These are phyloP conservation scores for Trichoderma hamatum DNA, from an alignment of 2,329 filamentous ascomycete species.

Conservation along the genomic window DNA sequence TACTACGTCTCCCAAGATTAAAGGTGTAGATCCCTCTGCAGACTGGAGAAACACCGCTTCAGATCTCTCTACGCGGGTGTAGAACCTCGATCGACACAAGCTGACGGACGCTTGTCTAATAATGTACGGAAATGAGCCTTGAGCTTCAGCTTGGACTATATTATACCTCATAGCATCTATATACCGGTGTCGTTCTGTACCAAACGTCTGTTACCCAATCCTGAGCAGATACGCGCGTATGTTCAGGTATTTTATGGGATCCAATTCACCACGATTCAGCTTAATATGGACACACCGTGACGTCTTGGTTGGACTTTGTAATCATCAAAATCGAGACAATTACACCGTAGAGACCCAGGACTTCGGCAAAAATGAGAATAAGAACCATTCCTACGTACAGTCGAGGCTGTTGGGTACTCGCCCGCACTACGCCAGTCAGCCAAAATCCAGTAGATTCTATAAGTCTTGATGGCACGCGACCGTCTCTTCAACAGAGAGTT, in stretches of 20 bases:
- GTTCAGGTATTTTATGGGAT: too few relatives aligned
- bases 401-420: slow-evolving; percentile 80
- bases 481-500: too few relatives aligned
- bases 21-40: neutral
- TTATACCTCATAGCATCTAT: too few relatives aligned
- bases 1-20: neutral
- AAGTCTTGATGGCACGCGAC: too few relatives aligned
- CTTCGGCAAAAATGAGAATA: slow-evolving; percentile 91
- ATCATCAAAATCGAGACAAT: too few relatives aligned
- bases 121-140: neutral
- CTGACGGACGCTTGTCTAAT: neutral
- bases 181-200: neutral
- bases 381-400: slow-evolving; percentile 97
- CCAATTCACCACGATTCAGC: too few relatives aligned
- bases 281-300: too few relatives aligned
- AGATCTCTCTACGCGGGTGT: neutral
- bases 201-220: neutral
- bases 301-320: too few relatives aligned
- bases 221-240: neutral
- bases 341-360: neutral
- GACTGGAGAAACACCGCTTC: neutral
- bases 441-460: too few relatives aligned
- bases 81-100: neutral
- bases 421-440: slow-evolving; percentile 57
- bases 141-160: neutral